A percentile compares a stretch with the other conserved stretches of the same genome.
Evolutionary conservation across 352 stramenopile species (phyloP).

Genomic region (Phytophthora capsici): DNA sequence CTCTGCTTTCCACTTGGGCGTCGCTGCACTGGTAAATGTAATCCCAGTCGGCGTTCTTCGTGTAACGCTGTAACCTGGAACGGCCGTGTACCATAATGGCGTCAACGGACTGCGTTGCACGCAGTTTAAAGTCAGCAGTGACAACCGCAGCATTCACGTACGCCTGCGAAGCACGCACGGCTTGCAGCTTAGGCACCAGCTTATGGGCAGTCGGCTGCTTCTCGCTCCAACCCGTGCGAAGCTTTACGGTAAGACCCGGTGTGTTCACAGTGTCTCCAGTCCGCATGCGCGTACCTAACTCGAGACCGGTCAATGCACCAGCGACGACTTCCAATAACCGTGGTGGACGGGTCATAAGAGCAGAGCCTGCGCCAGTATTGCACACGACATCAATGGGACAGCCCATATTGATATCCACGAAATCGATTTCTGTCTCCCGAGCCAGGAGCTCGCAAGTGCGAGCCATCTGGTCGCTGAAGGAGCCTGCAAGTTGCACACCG

Average conservation of each 20-base stretch:
- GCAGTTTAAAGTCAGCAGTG: slow-evolving; percentile 73
- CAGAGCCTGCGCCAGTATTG: slow-evolving; percentile 87
- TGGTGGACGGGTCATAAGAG: slow-evolving; percentile 94
- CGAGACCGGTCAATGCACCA: slow-evolving; percentile 83
- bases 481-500: slow-evolving; percentile 97
- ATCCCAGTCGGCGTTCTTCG: slow-evolving; percentile 98
- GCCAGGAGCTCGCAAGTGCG: slow-evolving; percentile 94
- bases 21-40: slow-evolving; percentile 95
- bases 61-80: slow-evolving; percentile 97
- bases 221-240: slow-evolving; percentile 97
- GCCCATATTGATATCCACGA: slow-evolving; percentile 99
- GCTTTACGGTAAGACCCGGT: slow-evolving; percentile 97
- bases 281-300: slow-evolving; percentile 61
- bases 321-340: slow-evolving; percentile 92
- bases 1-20: slow-evolving; percentile 30
- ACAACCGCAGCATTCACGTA: slow-evolving; percentile 87
- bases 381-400: slow-evolving; percentile 98
- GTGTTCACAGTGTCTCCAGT: slow-evolving; percentile 34
- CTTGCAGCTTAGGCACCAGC: slow-evolving; percentile 92
- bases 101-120: slow-evolving; percentile 67
- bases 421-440: slow-evolving; percentile 95
- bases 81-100: slow-evolving; percentile 95
- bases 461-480: slow-evolving; percentile 94
- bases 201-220: slow-evolving; percentile 95
- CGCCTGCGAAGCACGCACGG: slow-evolving; percentile 49